These are phyloP conservation scores for Rhizophagus clarus DNA, from an alignment of 192 early-diverging fungal genomes.

Conservation along the genomic window DNA sequence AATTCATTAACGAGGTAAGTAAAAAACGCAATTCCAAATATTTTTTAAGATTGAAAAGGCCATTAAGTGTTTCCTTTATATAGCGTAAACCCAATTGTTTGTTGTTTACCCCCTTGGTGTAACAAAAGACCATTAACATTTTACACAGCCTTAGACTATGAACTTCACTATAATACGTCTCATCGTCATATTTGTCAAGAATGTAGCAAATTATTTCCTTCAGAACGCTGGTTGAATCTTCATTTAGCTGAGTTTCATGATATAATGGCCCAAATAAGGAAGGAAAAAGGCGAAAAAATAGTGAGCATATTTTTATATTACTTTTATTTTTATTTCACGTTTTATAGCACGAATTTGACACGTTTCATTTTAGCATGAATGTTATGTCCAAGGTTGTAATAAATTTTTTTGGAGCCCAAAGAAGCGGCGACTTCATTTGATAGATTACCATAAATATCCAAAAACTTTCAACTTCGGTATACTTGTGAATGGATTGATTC, in stretches of 20 bases:
- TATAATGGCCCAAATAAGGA: conserved; percentile 43
- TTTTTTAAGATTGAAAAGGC: neutral
- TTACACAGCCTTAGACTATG: conserved; percentile 43
- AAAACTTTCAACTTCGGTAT: conserved; percentile 53
- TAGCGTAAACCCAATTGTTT: conserved; percentile 26
- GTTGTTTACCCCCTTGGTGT: conserved; percentile 27
- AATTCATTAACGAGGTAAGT: neutral
- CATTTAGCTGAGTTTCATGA: conserved; percentile 55
- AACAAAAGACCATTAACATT: conserved; percentile 29
- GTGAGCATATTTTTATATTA: conserved; percentile 31
- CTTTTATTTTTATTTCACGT: neutral
- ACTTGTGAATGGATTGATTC: conserved; percentile 42
- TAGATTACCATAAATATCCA: conserved; percentile 58
- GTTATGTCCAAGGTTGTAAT: conserved; percentile 54
- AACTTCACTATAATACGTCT: conserved; percentile 52
- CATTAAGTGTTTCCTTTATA: neutral
- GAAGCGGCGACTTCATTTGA: conserved; percentile 50
- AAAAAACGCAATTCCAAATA: neutral
- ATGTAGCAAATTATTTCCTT: conserved; percentile 53
- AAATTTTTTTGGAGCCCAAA: conserved; percentile 40
- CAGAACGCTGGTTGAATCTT: conserved; percentile 47
- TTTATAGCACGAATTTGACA: neutral
- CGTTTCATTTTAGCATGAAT: conserved; percentile 43
- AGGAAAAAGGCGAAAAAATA: conserved; percentile 53
- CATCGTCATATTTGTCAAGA: conserved; percentile 51